Percentiles rank a stretch among this genome's conserved stretches.
Conservation (phyloP, 1,284 basidiomycete species). For the Melampsora americana region DNA sequence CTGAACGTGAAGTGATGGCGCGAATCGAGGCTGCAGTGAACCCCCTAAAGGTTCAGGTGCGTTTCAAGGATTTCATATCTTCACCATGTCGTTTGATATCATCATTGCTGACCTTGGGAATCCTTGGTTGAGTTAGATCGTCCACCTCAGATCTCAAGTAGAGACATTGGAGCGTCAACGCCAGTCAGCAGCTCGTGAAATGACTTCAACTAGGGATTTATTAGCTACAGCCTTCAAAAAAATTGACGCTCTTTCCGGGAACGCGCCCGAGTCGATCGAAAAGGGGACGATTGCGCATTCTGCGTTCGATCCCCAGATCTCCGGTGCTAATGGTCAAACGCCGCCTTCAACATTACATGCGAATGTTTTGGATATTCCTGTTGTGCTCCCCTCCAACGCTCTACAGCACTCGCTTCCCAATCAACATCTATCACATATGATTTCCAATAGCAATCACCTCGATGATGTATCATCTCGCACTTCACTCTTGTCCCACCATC, state of each 20-base stretch:
- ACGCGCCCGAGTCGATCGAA: background rate
- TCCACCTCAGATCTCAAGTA: slow-evolving; percentile 13
- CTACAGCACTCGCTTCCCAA: background rate
- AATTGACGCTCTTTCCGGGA: slow-evolving; percentile 6
- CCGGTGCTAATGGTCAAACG: background rate
- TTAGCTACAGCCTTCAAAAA: background rate
- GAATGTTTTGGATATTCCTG: slow-evolving; percentile 27
- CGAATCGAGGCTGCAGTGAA: slow-evolving; percentile 2
- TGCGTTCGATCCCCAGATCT: slow-evolving; percentile 8
- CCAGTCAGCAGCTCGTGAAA: slow-evolving; percentile 21
- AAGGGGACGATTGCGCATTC: background rate
- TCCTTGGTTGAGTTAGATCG: slow-evolving; percentile 5
- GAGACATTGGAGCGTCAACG: slow-evolving; percentile 22
- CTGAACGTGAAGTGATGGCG: slow-evolving; percentile 9
- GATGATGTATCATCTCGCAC: background rate
- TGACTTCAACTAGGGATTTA: slow-evolving; percentile 12
- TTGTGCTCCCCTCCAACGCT: slow-evolving; percentile 8
- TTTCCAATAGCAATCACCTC: background rate
- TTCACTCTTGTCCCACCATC: background rate
- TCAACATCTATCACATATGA: background rate
- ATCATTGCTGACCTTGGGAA: background rate
- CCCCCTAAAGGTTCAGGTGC: slow-evolving; percentile 19
- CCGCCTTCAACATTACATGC: background rate
- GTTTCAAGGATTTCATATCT: no score
- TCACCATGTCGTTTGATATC: background rate